These are phyloP conservation scores for Clohesyomyces aquaticus DNA, from an alignment of 495 filamentous ascomycete genomes.

Conservation along the genomic window DNA sequence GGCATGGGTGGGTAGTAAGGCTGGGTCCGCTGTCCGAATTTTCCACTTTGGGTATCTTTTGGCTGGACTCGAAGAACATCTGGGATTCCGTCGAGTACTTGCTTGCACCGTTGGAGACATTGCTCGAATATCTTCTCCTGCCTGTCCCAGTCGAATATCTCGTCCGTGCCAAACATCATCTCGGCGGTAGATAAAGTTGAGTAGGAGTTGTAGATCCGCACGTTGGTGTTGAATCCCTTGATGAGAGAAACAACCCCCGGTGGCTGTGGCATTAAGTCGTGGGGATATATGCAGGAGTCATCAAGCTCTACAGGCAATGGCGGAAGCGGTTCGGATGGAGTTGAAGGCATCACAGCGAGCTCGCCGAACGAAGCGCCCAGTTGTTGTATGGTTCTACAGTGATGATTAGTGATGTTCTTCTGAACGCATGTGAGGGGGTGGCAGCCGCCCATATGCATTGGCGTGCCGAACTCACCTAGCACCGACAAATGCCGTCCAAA, in stretches of 20 bases:
- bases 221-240: constrained; percentile 76
- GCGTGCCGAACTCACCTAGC: constrained; percentile 48
- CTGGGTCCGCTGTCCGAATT: constrained; percentile 29
- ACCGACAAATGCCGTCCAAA: constrained; percentile 74
- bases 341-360: constrained; percentile 69
- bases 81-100: constrained; percentile 62
- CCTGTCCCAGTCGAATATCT: constrained; percentile 71
- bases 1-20: constrained; percentile 39
- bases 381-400: constrained; percentile 64
- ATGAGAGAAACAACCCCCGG: constrained; percentile 63
- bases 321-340: constrained; percentile 73
- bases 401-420: background rate
- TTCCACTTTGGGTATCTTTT: constrained; percentile 27
- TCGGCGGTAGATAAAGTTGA: constrained; percentile 70
- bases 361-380: constrained; percentile 67
- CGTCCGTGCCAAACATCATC: constrained; percentile 70
- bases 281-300: constrained; percentile 71
- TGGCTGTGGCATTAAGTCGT: constrained; percentile 67
- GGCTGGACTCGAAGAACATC: constrained; percentile 60
- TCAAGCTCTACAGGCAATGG: constrained; percentile 80
- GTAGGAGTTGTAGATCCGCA: constrained; percentile 72
- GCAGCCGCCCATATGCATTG: too few relatives aligned
- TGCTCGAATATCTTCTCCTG: constrained; percentile 67
- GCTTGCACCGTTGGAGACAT: constrained; percentile 63
- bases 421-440: too few relatives aligned